Conservation (phyloP, 345 rosid species). For the Physaria fendleri region DNA sequence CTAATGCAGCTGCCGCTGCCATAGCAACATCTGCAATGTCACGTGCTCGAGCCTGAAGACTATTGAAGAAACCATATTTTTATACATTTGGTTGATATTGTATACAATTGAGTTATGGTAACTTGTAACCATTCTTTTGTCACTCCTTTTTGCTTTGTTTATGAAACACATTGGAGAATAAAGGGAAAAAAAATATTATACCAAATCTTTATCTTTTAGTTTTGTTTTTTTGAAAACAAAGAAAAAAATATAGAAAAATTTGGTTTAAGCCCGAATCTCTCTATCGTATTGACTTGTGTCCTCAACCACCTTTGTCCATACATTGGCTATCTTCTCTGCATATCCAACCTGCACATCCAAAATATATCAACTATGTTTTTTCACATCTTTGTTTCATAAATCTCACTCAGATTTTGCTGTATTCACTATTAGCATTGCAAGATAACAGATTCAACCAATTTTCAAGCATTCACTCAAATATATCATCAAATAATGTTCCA, state of each 20-base stretch:
- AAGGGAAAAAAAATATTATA: not conserved
- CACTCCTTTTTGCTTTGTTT: not conserved
- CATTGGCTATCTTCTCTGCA: conserved; percentile 91
- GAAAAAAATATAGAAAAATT: not conserved
- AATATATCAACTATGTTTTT: conserved; percentile 8
- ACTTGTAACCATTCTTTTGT: conserved; percentile 16
- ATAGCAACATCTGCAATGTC: conserved; percentile 25
- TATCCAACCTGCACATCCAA: conserved; percentile 70
- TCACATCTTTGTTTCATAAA: not conserved
- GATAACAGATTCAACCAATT: not conserved
- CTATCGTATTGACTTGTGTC: conserved; percentile 68
- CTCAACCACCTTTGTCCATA: conserved; percentile 87
- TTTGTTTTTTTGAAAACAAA: not conserved
- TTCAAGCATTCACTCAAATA: not conserved
- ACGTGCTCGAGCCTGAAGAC: conserved; percentile 29
- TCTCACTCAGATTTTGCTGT: not conserved
- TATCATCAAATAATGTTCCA: not conserved
- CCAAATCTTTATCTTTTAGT: not conserved
- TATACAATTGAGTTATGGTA: not conserved
- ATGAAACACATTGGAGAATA: not conserved
- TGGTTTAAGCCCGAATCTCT: conserved; percentile 26
- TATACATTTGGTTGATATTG: not conserved
- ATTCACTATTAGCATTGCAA: not conserved
- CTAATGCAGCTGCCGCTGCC: conserved; percentile 34
- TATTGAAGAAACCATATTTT: not conserved